Evolutionary conservation across 257 asterid genomes (phyloP), one percentile per base, ranked within the genome.

Genomic region (Przewalskia tangutica): DNA sequence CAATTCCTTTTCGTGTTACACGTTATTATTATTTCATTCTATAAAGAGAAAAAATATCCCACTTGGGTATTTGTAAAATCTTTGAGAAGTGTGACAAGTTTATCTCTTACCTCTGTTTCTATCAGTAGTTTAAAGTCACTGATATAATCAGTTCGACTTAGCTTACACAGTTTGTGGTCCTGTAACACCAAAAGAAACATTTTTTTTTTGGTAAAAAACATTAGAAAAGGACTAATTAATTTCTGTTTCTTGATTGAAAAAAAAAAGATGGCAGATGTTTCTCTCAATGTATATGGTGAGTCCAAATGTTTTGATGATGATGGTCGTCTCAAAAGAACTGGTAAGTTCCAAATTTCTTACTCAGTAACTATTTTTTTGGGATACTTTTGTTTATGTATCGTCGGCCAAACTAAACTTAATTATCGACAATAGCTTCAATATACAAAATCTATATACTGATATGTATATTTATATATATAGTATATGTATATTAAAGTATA

Each of bases 301-400:
- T 68, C 77, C 17, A 68, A 68, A 68, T 68, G 77, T 5, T 40
- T 79, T 59, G 82, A 79, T 50, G 82, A 79, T 16, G 82, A 79
- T 16, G 82, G 82, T 42, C 82, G 56, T 1, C 38, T 55, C 40
- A 79, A 79, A 79, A 58, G 82, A 63, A 59, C 71, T 40, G 82
- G 82, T 79, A 56, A 12, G 10, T 13, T 56, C 0, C 27, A 38
- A 27, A 4, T 18, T 58, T 63, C 27, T 78, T 56, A 1, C 50
- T 16, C 44, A 17, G 32, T 10, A 3, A 55, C 56, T 36, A 36
- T 16, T 27, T 3, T 40, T 5, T 27, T 75, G 18, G 13, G 42
- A 38, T 38, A 38, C 42, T 38, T 2, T 38, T 5, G 42, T 38
- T 38, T 38, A 38, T 38, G 5, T 38, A 38, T 5, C 42, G 42